A percentile compares a stretch with the other conserved stretches of the same genome.
phyloP scores from a whole-genome alignment of 2,329 filamentous ascomycete genomes.

The Cladosporium sp. region DNA sequence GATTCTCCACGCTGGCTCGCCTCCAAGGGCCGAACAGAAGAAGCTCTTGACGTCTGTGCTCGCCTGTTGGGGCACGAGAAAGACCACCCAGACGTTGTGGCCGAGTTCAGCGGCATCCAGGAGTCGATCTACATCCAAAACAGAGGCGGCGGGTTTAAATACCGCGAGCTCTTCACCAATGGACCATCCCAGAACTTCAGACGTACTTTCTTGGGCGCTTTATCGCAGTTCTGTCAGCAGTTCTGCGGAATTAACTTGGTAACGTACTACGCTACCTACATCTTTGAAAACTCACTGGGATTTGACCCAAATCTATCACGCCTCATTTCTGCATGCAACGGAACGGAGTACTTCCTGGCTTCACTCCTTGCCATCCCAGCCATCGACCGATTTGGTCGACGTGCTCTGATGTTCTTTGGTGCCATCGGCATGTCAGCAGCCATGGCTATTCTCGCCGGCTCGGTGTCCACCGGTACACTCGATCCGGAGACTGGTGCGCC shows the following conservation, averaged over 20 bases:
- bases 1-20: constrained; percentile 17
- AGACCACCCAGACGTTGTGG: constrained; percentile 3
- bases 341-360: constrained; percentile 26
- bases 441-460: constrained; percentile 22
- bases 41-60: constrained; percentile 10
- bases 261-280: constrained; percentile 14
- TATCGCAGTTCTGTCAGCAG: constrained; percentile 12
- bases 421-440: constrained; percentile 34
- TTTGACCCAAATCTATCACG: constrained; percentile 20
- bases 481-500: constrained; percentile 17
- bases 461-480: constrained; percentile 14
- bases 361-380: constrained; percentile 37
- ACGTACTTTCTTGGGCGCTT: constrained; percentile 4
- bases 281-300: constrained; percentile 20
- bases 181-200: constrained; percentile 8
- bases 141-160: constrained; percentile 9
- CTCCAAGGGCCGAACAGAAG: constrained; percentile 10
- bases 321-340: constrained; percentile 23
- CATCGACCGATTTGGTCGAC: constrained; percentile 46
- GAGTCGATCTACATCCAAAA: constrained; percentile 11
- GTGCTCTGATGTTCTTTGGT: constrained; percentile 66
- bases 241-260: constrained; percentile 12
- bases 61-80: constrained; percentile 5
- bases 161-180: constrained; percentile 9
- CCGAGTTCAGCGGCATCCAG: constrained; percentile 7